A percentile compares a stretch with the other conserved stretches of the same genome.
Evolutionary conservation across 2,329 filamentous ascomycete genomes (phyloP).

Genomic region (Biscogniauxia sp.): DNA sequence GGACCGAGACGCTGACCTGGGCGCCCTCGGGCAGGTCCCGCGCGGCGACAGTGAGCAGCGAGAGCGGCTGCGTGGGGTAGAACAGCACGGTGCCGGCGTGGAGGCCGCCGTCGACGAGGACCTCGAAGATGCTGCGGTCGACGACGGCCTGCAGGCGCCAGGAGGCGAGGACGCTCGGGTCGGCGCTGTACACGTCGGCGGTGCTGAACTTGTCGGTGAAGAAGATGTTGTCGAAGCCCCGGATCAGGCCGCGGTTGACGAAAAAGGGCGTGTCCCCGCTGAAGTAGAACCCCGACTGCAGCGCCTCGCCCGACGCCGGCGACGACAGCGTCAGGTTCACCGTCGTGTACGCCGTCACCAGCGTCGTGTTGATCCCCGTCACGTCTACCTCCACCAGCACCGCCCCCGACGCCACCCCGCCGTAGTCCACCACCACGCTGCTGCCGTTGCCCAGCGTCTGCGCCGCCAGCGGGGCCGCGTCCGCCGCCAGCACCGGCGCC

Average conservation of each 20-base stretch:
- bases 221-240: conserved; percentile 51
- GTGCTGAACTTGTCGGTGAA: conserved; percentile 53
- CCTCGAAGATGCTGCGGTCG: conserved; percentile 53
- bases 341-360: conserved; percentile 27
- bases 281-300: conserved; percentile 49
- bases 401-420: conserved; percentile 45
- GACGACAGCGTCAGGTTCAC: conserved; percentile 54
- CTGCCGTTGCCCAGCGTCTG: conserved; percentile 49
- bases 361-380: conserved; percentile 25
- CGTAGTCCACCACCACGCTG: conserved; percentile 49
- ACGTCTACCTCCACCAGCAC: conserved; percentile 56
- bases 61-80: conserved; percentile 44
- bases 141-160: conserved; percentile 45
- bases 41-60: conserved; percentile 35
- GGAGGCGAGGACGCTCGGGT: conserved; percentile 5
- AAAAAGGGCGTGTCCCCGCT: conserved; percentile 49
- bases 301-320: conserved; percentile 45
- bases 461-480: conserved; percentile 39
- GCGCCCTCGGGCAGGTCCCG: conserved; percentile 35
- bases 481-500: conserved; percentile 44
- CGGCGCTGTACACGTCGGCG: conserved; percentile 23
- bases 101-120: conserved; percentile 52
- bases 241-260: conserved; percentile 47
- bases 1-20: conserved; percentile 35
- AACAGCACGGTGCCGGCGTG: conserved; percentile 49